These are phyloP conservation scores for Parsonsia alboflavescens DNA, from an alignment of 257 asterid genomes.

Conservation along the genomic window DNA sequence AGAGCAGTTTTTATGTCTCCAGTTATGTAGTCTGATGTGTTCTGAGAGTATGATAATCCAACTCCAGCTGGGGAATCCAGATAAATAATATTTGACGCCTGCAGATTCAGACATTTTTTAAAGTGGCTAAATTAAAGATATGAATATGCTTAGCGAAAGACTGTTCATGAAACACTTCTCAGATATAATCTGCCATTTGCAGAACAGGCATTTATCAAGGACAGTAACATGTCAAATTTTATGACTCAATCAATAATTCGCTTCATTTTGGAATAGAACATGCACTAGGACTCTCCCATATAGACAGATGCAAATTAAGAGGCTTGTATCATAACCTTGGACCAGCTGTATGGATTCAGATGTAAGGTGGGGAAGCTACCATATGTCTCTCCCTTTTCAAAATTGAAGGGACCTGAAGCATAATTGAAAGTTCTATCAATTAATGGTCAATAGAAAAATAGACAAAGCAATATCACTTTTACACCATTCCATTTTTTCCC, in stretches of 20 bases:
- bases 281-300: neutral
- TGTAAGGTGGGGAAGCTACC: slow-evolving; percentile 69
- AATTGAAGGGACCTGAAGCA: slow-evolving; percentile 87
- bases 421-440: slow-evolving; percentile 5
- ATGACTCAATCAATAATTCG: no score
- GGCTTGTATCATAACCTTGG: slow-evolving; percentile 57
- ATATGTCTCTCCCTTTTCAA: slow-evolving; percentile 48
- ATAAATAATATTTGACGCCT: slow-evolving; percentile 77
- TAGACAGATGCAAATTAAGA: neutral
- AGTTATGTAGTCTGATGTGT: slow-evolving; percentile 60
- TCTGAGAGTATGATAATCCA: slow-evolving; percentile 74
- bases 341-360: slow-evolving; percentile 88
- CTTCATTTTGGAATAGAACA: no score
- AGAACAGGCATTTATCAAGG: neutral
- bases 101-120: slow-evolving; percentile 11
- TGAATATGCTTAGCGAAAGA: neutral
- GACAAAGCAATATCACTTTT: slow-evolving; percentile 9
- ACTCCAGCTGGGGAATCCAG: slow-evolving; percentile 96
- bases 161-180: neutral
- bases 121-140: neutral
- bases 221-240: neutral
- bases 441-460: neutral
- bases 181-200: no score
- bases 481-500: neutral
- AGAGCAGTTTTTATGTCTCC: slow-evolving; percentile 79